phyloP scores from a whole-genome alignment of 2,329 filamentous ascomycete genomes.

The Cordyceps farinosa region DNA sequence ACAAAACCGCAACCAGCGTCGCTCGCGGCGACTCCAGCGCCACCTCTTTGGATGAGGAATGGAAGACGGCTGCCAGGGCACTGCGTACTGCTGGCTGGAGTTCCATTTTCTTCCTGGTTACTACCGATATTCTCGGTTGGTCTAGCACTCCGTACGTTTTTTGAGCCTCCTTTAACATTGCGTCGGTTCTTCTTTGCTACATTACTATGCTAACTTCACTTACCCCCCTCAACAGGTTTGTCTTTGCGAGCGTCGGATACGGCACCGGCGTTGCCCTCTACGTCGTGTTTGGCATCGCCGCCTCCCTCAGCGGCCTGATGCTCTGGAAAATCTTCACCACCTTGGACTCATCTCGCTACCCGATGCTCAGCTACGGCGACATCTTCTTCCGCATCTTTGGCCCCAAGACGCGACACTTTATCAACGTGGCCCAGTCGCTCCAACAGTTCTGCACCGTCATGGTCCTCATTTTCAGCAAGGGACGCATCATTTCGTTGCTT shows the following conservation, averaged over 20 bases:
- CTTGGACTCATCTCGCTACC: conserved; percentile 44
- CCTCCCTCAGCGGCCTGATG: conserved; percentile 40
- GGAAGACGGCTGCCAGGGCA: conserved; percentile 43
- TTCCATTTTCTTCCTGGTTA: conserved; percentile 47
- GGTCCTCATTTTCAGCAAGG: conserved; percentile 49
- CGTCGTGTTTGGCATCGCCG: conserved; percentile 39
- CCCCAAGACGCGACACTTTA: conserved; percentile 37
- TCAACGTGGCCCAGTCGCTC: conserved; percentile 46
- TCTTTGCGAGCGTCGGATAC: conserved; percentile 35
- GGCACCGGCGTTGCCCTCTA: conserved; percentile 42
- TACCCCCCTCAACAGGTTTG: background rate
- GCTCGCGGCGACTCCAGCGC: conserved; percentile 15
- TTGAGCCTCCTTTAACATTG: too few species aligned
- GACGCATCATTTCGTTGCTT: conserved; percentile 52
- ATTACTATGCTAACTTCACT: background rate
- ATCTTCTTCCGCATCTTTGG: conserved; percentile 46
- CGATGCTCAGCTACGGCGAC: conserved; percentile 44
- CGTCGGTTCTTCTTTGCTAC: too few species aligned
- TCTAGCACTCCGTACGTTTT: conserved; percentile 34
- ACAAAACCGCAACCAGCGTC: background rate
- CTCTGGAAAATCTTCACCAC: conserved; percentile 42
- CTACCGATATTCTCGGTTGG: conserved; percentile 45
- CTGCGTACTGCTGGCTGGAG: conserved; percentile 45
- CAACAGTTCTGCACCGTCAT: conserved; percentile 49
- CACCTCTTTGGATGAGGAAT: conserved; percentile 32